These are phyloP conservation scores for Clavaria fumosa DNA, from an alignment of 768 basidiomycete species.

Conservation along the genomic window DNA sequence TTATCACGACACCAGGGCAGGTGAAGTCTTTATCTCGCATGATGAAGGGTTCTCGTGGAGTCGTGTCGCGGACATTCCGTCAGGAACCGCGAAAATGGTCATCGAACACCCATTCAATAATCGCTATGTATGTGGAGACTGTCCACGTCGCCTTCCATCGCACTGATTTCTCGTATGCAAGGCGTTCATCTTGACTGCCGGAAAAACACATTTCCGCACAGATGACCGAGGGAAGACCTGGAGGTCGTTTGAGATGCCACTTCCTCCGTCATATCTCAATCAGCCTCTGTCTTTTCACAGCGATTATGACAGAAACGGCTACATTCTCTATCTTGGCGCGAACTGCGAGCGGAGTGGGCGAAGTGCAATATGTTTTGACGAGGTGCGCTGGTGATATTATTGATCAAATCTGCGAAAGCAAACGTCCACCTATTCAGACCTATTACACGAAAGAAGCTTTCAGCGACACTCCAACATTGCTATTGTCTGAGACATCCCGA, in stretches of 20 bases:
- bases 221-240: constrained; percentile 79
- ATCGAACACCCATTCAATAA: constrained; percentile 81
- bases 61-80: constrained; percentile 33
- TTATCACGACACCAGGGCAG: constrained; percentile 60
- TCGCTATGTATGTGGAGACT: constrained; percentile 37
- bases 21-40: constrained; percentile 60
- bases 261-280: constrained; percentile 39
- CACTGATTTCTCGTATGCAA: neutral
- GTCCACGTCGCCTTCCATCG: no score
- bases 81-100: constrained; percentile 51
- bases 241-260: constrained; percentile 60
- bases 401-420: no score
- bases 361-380: constrained; percentile 50
- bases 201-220: constrained; percentile 74
- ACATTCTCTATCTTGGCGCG: constrained; percentile 70
- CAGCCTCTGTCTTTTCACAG: constrained; percentile 82
- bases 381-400: no score
- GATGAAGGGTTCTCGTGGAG: constrained; percentile 75
- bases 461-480: constrained; percentile 33
- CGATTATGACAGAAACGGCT: constrained; percentile 55
- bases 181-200: constrained; percentile 77
- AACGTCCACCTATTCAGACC: constrained; percentile 53
- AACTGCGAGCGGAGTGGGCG: constrained; percentile 40
- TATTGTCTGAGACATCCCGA: constrained; percentile 55
- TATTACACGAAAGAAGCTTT: constrained; percentile 85